Conservation (phyloP, 2,329 filamentous ascomycete genomes). For the Fusarium sp. region DNA sequence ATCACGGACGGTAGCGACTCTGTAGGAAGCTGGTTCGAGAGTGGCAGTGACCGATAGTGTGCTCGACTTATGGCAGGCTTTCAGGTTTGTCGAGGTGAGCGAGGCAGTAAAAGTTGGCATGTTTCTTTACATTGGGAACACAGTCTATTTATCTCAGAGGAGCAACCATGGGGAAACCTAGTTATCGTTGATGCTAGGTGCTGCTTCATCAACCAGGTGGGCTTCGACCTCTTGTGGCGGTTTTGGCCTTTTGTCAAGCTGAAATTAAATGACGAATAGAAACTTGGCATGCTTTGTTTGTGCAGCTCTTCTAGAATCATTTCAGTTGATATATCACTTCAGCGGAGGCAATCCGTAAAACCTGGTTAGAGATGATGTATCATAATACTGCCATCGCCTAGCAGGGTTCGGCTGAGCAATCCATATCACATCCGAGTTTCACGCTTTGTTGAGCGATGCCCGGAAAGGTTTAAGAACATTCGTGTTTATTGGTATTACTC, state of each 20-base stretch:
- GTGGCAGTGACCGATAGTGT: too few species aligned
- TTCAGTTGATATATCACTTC: constrained; percentile 24
- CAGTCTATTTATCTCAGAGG: constrained; percentile 15
- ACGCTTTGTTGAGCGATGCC: constrained; percentile 9
- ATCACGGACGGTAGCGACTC: constrained; percentile 7
- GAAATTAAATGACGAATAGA: not conserved
- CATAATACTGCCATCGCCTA: not conserved
- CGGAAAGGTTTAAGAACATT: not conserved
- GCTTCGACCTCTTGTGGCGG: constrained; percentile 1
- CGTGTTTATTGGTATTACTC: constrained; percentile 36
- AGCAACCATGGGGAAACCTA: not conserved
- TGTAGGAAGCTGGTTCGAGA: not conserved
- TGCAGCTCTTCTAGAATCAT: not conserved
- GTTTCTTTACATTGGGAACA: not conserved
- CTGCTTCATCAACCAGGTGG: constrained; percentile 10
- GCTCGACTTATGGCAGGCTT: not conserved
- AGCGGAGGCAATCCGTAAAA: not conserved
- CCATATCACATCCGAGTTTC: not conserved
- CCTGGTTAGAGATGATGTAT: not conserved
- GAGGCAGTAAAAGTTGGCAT: not conserved
- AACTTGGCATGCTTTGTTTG: constrained; percentile 2
- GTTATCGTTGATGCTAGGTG: not conserved
- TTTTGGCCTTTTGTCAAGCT: constrained; percentile 14
- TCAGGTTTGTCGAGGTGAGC: constrained; percentile 1
- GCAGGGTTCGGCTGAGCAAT: not conserved